phyloP scores from a whole-genome alignment of 768 basidiomycete genomes.

The Naganishia antarctica region DNA sequence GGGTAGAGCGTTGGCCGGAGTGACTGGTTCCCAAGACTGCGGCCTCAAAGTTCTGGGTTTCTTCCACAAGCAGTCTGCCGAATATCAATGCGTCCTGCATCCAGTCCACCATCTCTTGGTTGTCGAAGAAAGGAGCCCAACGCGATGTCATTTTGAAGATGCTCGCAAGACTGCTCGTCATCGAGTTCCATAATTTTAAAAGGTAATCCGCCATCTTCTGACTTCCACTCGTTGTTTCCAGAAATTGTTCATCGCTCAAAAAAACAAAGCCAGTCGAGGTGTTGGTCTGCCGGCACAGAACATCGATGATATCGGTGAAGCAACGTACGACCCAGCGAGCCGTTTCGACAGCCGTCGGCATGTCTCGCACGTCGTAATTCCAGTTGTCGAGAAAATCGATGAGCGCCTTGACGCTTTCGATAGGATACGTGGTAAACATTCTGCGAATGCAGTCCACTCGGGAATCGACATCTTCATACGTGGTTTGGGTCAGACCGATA shows the following conservation, averaged over 20 bases:
- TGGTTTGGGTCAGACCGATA: slow-evolving; percentile 73
- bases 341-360: slow-evolving; percentile 64
- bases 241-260: slow-evolving; percentile 37
- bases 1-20: slow-evolving; percentile 30
- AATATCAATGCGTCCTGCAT: slow-evolving; percentile 98
- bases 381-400: slow-evolving; percentile 65
- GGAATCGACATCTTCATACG: slow-evolving; percentile 76
- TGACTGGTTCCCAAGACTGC: slow-evolving; percentile 54
- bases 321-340: slow-evolving; percentile 87
- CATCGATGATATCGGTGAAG: slow-evolving; percentile 85
- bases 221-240: slow-evolving; percentile 35
- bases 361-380: slow-evolving; percentile 57
- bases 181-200: slow-evolving; percentile 70
- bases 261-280: slow-evolving; percentile 23
- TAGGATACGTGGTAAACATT: slow-evolving; percentile 64
- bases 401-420: slow-evolving; percentile 66
- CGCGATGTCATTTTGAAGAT: slow-evolving; percentile 78
- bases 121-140: slow-evolving; percentile 78
- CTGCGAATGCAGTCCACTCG: slow-evolving; percentile 81
- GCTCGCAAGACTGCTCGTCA: slow-evolving; percentile 71
- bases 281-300: slow-evolving; percentile 58
- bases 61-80: slow-evolving; percentile 74
- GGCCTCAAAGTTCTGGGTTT: slow-evolving; percentile 72
- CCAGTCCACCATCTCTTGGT: slow-evolving; percentile 85
- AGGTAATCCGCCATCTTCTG: slow-evolving; percentile 56